phyloP scores from a whole-genome alignment of 2,329 filamentous ascomycete genomes.

The Clonostachys sp. region DNA sequence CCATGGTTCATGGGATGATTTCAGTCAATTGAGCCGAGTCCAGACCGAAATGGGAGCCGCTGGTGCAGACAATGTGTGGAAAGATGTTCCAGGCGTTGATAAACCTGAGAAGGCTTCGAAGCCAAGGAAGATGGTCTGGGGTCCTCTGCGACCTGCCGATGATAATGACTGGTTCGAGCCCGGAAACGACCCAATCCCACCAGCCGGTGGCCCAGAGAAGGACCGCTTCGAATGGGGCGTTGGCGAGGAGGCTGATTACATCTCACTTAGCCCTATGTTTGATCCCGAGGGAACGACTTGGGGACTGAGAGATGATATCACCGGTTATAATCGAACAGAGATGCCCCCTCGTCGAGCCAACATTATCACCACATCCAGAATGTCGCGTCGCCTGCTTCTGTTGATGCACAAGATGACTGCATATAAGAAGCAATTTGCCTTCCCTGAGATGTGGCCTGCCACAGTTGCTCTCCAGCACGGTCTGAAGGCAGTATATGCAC shows the following conservation, averaged over 20 bases:
- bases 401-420: slow-evolving; percentile 91
- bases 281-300: slow-evolving; percentile 85
- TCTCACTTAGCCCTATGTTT: slow-evolving; percentile 88
- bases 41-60: slow-evolving; percentile 68
- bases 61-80: slow-evolving; percentile 65
- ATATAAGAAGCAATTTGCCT: slow-evolving; percentile 82
- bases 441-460: slow-evolving; percentile 94
- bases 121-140: slow-evolving; percentile 72
- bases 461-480: slow-evolving; percentile 87
- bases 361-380: slow-evolving; percentile 83
- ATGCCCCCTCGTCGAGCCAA: slow-evolving; percentile 69
- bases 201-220: slow-evolving; percentile 65
- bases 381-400: slow-evolving; percentile 73
- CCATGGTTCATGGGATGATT: slow-evolving; percentile 77
- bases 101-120: slow-evolving; percentile 27
- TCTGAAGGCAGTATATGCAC: slow-evolving; percentile 85
- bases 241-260: slow-evolving; percentile 84
- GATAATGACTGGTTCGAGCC: slow-evolving; percentile 67
- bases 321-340: slow-evolving; percentile 67
- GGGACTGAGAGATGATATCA: slow-evolving; percentile 78
- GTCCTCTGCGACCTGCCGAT: slow-evolving; percentile 67
- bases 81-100: slow-evolving; percentile 36
- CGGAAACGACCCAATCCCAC: slow-evolving; percentile 70
- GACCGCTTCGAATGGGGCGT: slow-evolving; percentile 86
- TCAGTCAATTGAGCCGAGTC: slow-evolving; percentile 67